phyloP scores from a whole-genome alignment of 352 stramenopile species.

The Phytophthora quininea region DNA sequence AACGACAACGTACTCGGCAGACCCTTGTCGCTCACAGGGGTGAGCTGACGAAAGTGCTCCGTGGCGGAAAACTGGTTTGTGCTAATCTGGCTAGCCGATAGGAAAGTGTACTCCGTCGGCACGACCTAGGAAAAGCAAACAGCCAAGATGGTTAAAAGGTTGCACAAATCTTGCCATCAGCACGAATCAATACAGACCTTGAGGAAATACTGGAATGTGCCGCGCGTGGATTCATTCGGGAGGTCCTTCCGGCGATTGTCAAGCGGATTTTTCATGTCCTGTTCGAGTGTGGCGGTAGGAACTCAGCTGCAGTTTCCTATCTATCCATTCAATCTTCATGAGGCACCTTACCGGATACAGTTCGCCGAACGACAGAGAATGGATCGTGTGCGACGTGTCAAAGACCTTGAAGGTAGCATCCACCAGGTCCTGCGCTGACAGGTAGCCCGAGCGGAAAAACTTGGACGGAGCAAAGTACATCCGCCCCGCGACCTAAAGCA shows the following conservation, averaged over 20 bases:
- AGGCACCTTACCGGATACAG: conserved; percentile 60
- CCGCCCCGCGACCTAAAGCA: conserved; percentile 66
- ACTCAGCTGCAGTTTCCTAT: neutral
- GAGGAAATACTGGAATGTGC: conserved; percentile 86
- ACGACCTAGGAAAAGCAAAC: conserved; percentile 85
- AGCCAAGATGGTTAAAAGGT: neutral
- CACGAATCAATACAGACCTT: conserved; percentile 46
- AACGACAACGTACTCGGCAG: conserved; percentile 66
- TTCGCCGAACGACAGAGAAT: conserved; percentile 75
- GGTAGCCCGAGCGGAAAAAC: conserved; percentile 83
- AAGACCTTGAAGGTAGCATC: conserved; percentile 78
- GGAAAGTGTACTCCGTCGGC: conserved; percentile 93
- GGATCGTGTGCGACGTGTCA: conserved; percentile 75
- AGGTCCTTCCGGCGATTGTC: conserved; percentile 72
- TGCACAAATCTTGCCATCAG: neutral
- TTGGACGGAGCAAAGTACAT: conserved; percentile 87
- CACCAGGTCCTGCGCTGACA: conserved; percentile 63
- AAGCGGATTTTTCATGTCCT: conserved; percentile 88
- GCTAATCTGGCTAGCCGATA: conserved; percentile 86
- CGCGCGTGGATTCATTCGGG: conserved; percentile 44
- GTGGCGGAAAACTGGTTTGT: conserved; percentile 99
- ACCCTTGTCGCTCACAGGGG: conserved; percentile 86
- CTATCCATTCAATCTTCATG: too few relatives aligned
- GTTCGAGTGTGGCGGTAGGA: neutral
- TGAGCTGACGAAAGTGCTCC: conserved; percentile 92